Percentiles rank a stretch among this genome's conserved stretches.
phyloP scores from a whole-genome alignment of 2,329 filamentous ascomycete species.

The Sphaerulina musiva region DNA sequence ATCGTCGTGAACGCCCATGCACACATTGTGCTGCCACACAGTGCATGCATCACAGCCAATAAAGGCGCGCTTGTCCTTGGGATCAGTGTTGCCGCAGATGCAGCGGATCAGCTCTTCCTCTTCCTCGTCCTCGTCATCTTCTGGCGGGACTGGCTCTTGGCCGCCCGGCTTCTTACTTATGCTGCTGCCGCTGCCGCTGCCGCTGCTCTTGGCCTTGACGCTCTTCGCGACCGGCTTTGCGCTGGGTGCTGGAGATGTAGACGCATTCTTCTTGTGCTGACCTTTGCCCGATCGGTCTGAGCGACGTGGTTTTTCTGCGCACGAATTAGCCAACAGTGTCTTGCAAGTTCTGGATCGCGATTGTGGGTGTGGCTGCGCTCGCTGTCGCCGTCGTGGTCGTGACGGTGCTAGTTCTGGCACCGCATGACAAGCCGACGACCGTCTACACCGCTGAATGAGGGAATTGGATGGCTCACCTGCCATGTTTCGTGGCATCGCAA shows the following conservation, averaged over 20 bases:
- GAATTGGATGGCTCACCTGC: constrained; percentile 19
- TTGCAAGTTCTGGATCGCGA: background rate
- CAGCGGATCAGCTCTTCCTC: constrained; percentile 67
- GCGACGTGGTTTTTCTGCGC: constrained; percentile 73
- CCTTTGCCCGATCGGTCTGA: constrained; percentile 96
- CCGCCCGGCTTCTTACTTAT: constrained; percentile 39
- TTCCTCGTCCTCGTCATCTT: constrained; percentile 48
- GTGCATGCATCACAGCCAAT: constrained; percentile 90
- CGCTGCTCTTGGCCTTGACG: constrained; percentile 32
- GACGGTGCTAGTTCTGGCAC: background rate
- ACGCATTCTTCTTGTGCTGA: constrained; percentile 83
- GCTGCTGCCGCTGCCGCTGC: no score
- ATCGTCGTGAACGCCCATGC: constrained; percentile 76
- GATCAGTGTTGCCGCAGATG: constrained; percentile 82
- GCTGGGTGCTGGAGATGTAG: constrained; percentile 45
- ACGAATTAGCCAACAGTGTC: constrained; percentile 9
- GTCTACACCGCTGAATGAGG: background rate
- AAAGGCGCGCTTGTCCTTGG: constrained; percentile 83
- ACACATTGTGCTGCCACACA: constrained; percentile 97
- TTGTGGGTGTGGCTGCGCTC: background rate
- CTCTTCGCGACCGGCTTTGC: constrained; percentile 19
- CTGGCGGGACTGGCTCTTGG: constrained; percentile 30
- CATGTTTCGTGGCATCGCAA: constrained; percentile 14
- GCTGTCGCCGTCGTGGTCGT: background rate
- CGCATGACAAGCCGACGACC: background rate